Percentiles rank a stretch among this genome's conserved stretches.
Conservation (phyloP, 2,329 filamentous ascomycete species). For the Alternaria sp. region DNA sequence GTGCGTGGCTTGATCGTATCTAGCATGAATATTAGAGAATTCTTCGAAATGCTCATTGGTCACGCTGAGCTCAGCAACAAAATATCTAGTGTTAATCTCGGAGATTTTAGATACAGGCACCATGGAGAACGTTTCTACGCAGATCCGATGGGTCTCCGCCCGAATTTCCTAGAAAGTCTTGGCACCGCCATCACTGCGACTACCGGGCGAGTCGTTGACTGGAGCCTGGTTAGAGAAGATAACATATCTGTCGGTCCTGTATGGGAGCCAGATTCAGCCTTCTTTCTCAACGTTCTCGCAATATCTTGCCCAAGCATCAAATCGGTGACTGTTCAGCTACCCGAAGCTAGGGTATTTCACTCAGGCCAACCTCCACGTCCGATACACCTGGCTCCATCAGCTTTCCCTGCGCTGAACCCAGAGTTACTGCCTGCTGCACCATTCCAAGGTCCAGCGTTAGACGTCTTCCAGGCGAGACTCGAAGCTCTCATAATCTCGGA, state of each 20-base stretch:
- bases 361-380: not conserved
- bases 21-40: slow-evolving; percentile 16
- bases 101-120: slow-evolving; percentile 18
- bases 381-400: not conserved
- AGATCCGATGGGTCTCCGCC: not conserved
- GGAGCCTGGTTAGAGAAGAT: slow-evolving; percentile 4
- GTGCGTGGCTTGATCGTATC: slow-evolving; percentile 19
- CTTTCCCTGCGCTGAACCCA: slow-evolving; percentile 4
- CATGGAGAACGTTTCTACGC: slow-evolving; percentile 6
- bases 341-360: slow-evolving; percentile 5
- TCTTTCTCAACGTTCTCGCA: slow-evolving; percentile 23
- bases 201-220: not conserved
- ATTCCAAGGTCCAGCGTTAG: slow-evolving; percentile 17
- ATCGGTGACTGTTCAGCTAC: slow-evolving; percentile 21
- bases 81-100: slow-evolving; percentile 22
- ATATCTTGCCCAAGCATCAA: slow-evolving; percentile 24
- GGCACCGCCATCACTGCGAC: slow-evolving; percentile 8
- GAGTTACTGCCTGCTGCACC: slow-evolving; percentile 8
- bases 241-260: not conserved
- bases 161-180: not conserved
- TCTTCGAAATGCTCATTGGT: slow-evolving; percentile 17
- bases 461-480: slow-evolving; percentile 16
- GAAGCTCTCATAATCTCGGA: slow-evolving; percentile 22
- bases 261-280: slow-evolving; percentile 14
- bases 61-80: slow-evolving; percentile 18